phyloP scores from a whole-genome alignment of 192 early-diverging fungal genomes.

The Phlyctochytrium arcticum region DNA sequence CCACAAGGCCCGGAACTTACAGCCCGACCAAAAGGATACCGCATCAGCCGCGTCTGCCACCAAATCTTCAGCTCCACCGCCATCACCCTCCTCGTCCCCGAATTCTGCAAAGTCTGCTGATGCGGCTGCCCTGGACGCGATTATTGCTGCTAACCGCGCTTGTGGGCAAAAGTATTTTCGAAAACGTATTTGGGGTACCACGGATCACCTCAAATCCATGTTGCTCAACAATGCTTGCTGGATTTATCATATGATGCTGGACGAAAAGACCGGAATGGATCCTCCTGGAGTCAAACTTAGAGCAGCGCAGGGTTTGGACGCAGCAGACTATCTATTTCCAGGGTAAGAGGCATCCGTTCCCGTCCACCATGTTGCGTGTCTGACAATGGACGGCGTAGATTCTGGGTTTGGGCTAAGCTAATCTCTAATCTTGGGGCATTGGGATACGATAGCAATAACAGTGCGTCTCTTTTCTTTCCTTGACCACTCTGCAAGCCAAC shows the following conservation, averaged over 20 bases:
- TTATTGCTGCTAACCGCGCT: conserved; percentile 24
- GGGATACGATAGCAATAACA: conserved; percentile 84
- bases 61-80: background rate
- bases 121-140: background rate
- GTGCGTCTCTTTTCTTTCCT: background rate
- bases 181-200: conserved; percentile 83
- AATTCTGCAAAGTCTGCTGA: background rate
- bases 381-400: conserved; percentile 35
- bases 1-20: background rate
- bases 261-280: conserved; percentile 77
- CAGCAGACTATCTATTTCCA: conserved; percentile 85
- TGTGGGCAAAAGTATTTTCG: conserved; percentile 82
- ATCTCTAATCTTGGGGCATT: conserved; percentile 78
- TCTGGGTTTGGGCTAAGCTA: conserved; percentile 78
- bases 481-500: background rate
- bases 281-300: conserved; percentile 76
- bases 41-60: background rate
- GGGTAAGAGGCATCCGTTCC: conserved; percentile 46
- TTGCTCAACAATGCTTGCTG: conserved; percentile 84
- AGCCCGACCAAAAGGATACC: background rate
- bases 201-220: conserved; percentile 72
- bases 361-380: background rate
- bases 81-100: background rate
- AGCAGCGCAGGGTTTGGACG: conserved; percentile 79
- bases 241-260: conserved; percentile 78